Percentiles rank a stretch among this genome's conserved stretches.
These are phyloP conservation scores for Arthrobotrys conoides DNA, from an alignment of 2,329 filamentous ascomycete species.

Conservation along the genomic window DNA sequence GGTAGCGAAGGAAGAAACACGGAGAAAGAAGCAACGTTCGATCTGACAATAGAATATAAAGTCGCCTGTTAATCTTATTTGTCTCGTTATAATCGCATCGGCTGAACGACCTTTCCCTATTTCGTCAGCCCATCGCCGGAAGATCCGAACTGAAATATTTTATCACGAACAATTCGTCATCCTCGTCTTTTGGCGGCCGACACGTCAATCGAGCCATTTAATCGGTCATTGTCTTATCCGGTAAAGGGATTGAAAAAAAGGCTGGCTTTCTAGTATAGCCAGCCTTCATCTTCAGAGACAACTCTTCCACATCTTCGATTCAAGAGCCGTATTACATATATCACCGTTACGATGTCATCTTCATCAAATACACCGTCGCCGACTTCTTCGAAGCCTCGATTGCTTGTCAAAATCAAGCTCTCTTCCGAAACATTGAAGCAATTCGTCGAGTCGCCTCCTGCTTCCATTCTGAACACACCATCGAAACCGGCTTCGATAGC, in stretches of 20 bases:
- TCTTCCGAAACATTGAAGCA: conserved; percentile 71
- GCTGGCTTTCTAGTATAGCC: conserved; percentile 43
- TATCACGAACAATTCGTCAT: conserved; percentile 13
- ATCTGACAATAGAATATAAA: background rate
- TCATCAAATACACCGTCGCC: conserved; percentile 45
- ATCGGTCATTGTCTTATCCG: conserved; percentile 17
- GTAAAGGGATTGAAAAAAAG: conserved; percentile 4
- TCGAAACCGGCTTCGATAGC: conserved; percentile 69
- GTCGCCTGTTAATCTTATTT: conserved; percentile 8
- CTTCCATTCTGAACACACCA: conserved; percentile 68
- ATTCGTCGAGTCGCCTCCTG: conserved; percentile 65
- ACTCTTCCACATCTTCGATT: background rate
- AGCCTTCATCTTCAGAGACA: conserved; percentile 33
- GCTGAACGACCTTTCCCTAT: conserved; percentile 30
- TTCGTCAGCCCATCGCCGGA: conserved; percentile 42
- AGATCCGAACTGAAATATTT: conserved; percentile 10
- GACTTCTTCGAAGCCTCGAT: conserved; percentile 65
- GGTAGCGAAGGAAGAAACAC: background rate
- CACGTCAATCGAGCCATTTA: conserved; percentile 42
- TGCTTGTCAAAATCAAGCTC: conserved; percentile 72
- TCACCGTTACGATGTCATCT: conserved; percentile 41
- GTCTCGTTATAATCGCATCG: conserved; percentile 25
- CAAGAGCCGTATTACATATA: conserved; percentile 9
- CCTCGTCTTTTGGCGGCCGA: conserved; percentile 48
- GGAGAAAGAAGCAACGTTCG: conserved; percentile 1